Evolutionary conservation across 495 filamentous ascomycete genomes (phyloP).

Genomic region (Geoglossum glabrum): DNA sequence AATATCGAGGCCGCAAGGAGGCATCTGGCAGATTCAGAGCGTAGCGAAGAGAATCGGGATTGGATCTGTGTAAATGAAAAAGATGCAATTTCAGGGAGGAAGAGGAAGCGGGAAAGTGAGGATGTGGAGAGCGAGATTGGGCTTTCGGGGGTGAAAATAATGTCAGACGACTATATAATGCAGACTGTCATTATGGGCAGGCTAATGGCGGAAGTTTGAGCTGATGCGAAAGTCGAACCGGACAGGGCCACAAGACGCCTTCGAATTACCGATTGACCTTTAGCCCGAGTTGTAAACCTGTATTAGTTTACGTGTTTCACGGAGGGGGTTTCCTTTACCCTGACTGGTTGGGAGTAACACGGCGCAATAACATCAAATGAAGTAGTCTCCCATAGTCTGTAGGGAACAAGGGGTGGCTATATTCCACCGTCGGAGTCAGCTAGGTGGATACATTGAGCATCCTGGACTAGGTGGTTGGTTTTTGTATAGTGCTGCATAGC

Average conservation of each 20-base stretch:
- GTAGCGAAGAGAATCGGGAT: slow-evolving; percentile 37
- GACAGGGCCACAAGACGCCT: background rate
- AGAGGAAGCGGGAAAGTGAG: slow-evolving; percentile 22
- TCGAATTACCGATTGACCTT: background rate
- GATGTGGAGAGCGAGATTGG: slow-evolving; percentile 7
- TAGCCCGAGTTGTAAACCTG: background rate
- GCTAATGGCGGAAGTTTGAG: slow-evolving; percentile 35
- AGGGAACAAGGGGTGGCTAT: too few relatives aligned
- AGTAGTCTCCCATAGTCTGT: too few relatives aligned
- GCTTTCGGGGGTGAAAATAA: slow-evolving; percentile 28
- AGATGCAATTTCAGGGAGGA: slow-evolving; percentile 24
- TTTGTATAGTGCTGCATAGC: too few relatives aligned
- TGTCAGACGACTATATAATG: slow-evolving; percentile 74
- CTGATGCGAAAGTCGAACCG: background rate
- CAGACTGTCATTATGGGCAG: slow-evolving; percentile 83
- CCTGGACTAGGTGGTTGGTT: too few relatives aligned
- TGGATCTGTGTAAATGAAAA: slow-evolving; percentile 59
- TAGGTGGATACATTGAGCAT: too few relatives aligned
- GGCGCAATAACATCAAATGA: too few relatives aligned
- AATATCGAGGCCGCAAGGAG: slow-evolving; percentile 42
- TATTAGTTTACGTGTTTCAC: background rate
- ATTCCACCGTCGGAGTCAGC: too few relatives aligned
- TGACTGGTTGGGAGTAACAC: too few relatives aligned
- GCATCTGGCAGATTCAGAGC: slow-evolving; percentile 30
- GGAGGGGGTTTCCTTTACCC: background rate